Evolutionary conservation across 2,329 filamentous ascomycete genomes (phyloP), one percentile per base, ranked within the genome.

Genomic region (Coniochaeta prunicola): DNA sequence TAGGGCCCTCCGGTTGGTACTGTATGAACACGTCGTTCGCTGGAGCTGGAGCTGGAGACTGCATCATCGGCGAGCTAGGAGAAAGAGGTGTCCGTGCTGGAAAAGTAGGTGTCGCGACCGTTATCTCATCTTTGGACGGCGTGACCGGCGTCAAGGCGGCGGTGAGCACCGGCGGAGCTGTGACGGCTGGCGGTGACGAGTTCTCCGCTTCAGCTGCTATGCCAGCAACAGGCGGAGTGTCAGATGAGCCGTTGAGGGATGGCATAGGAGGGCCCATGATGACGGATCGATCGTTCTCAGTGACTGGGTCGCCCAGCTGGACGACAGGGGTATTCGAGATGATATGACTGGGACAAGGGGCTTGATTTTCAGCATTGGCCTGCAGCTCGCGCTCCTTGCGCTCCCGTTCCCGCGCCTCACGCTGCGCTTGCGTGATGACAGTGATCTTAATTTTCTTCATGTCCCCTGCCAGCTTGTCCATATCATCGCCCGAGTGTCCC

Each of bases 401-500:
- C 59, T 67, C 66, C 53, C 63, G 62, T 28, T 78, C 77, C 28
- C 75, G 78, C 1, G 80, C 82, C 56, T 84, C 83, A 64, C 77
- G 80, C 64, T 85, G 80, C 40, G 82, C 76, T 60, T 84, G 78
- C 1, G 82, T 85, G 40, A 86, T 74, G 26, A 87, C 68, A 57
- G 81, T 86, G 64, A 87, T 83, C 67, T 81, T 85, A 59, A 87
- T 82, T 68, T 81, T 85, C 68, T 82, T 85, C 78, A 87, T 81
- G 1, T 81, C 80, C 36, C 74, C 76, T 0, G 83, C 81, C 61
- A 88, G 75, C 56, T 73, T 78, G 57, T 86, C 81, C 36, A 87
- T 67, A 55, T 79, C 79, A 54, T 76, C 72, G n/a, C 33, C 36
- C n/a, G 54, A 56, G 21, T 56, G 54, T 21, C 54, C n/a, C 30